Conservation (phyloP, 2,329 filamentous ascomycete genomes). For the Thielaviopsis musarum region DNA sequence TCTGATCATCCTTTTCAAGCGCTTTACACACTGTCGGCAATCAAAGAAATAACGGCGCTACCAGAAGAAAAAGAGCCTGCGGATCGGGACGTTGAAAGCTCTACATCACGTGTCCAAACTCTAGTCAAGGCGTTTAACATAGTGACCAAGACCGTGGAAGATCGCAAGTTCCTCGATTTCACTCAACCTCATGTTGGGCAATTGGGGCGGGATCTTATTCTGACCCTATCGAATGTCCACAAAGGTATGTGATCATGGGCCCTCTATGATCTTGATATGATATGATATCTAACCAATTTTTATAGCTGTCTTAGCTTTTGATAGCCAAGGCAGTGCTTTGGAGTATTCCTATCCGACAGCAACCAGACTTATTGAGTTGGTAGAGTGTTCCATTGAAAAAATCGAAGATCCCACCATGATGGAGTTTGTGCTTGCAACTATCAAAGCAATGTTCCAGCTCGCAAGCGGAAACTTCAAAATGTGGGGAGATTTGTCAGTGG, state of each 20-base stretch:
- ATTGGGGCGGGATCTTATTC: conserved; percentile 6
- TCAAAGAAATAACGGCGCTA: conserved; percentile 41
- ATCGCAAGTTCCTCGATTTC: conserved; percentile 31
- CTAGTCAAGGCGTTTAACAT: conserved; percentile 32
- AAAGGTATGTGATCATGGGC: conserved; percentile 19
- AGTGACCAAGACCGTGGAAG: conserved; percentile 43
- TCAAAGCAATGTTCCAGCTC: neutral
- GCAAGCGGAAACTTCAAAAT: neutral
- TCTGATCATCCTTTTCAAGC: conserved; percentile 52
- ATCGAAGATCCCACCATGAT: neutral
- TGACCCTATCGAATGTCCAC: conserved; percentile 20
- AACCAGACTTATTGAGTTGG: neutral
- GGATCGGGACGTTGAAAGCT: conserved; percentile 14
- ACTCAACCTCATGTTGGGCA: neutral
- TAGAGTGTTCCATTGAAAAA: neutral
- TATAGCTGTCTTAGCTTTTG: neutral
- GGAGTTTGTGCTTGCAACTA: neutral
- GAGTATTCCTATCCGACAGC: neutral
- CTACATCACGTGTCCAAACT: conserved; percentile 16
- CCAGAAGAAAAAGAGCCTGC: conserved; percentile 19
- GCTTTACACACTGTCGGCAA: conserved; percentile 53
- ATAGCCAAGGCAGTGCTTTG: neutral
- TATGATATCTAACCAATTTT: neutral
- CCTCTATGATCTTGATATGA: neutral
- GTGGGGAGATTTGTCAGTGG: neutral